Conservation (phyloP, 2,329 filamentous ascomycete species). For the Pseudogymnoascus sp. region DNA sequence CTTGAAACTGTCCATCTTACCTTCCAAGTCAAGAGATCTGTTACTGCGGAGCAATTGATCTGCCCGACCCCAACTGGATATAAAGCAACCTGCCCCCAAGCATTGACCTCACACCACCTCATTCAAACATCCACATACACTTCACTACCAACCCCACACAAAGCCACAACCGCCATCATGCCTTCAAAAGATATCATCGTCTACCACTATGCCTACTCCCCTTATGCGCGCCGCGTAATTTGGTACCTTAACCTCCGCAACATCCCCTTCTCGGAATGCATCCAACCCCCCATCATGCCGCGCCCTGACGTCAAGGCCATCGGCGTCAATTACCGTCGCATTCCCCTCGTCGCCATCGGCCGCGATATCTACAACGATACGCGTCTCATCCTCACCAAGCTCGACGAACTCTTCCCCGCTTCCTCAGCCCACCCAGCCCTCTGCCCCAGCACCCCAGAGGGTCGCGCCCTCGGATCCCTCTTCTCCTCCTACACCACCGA, state of each 20-base stretch:
- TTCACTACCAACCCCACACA: background rate
- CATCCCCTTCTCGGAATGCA: background rate
- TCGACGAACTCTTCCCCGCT: conserved; percentile 48
- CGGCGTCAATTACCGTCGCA: conserved; percentile 59
- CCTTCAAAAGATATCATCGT: conserved; percentile 44
- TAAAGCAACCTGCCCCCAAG: background rate
- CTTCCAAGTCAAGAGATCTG: background rate
- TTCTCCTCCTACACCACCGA: conserved; percentile 50
- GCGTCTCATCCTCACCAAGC: conserved; percentile 56
- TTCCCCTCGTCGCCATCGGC: conserved; percentile 59
- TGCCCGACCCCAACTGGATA: background rate
- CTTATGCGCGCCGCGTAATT: conserved; percentile 52
- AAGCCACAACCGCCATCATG: conserved; percentile 17
- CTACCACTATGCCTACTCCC: conserved; percentile 59
- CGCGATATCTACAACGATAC: conserved; percentile 63
- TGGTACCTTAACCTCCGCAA: conserved; percentile 59
- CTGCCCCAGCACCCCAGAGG: conserved; percentile 32
- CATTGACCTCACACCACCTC: background rate
- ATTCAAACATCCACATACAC: background rate
- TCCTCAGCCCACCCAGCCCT: conserved; percentile 27
- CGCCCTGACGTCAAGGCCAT: conserved; percentile 55
- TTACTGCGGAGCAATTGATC: background rate
- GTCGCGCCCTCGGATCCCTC: conserved; percentile 43
- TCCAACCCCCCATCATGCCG: conserved; percentile 58
- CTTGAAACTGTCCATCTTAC: conserved; percentile 3